phyloP scores from a whole-genome alignment of 2,329 filamentous ascomycete species.

The Aspergillus novofumigatus region DNA sequence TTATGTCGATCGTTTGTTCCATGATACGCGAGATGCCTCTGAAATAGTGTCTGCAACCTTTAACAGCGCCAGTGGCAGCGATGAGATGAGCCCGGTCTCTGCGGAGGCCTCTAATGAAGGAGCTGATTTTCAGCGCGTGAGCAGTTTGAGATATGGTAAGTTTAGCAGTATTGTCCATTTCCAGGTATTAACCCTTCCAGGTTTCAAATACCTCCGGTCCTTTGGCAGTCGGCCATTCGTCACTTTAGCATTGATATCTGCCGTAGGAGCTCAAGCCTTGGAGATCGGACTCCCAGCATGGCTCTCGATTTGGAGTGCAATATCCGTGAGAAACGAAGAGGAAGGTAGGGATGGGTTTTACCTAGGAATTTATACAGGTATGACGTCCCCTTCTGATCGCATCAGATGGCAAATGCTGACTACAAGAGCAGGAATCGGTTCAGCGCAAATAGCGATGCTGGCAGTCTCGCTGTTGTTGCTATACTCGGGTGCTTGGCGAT shows the following conservation, averaged over 20 bases:
- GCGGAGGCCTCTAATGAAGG: neutral
- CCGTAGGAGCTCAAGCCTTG: constrained; percentile 6
- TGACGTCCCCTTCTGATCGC: neutral
- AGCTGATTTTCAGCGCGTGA: neutral
- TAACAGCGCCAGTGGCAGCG: neutral
- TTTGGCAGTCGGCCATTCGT: constrained; percentile 7
- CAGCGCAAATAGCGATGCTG: constrained; percentile 2
- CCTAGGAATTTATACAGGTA: constrained; percentile 2
- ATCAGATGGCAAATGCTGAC: neutral
- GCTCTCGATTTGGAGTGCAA: constrained; percentile 10
- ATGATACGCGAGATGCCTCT: neutral
- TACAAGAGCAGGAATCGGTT: constrained; percentile 4
- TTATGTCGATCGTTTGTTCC: neutral
- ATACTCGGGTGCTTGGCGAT: constrained; percentile 8
- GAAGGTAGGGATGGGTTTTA: neutral
- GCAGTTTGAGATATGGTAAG: constrained; percentile 3
- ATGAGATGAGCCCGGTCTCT: neutral
- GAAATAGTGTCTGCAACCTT: neutral
- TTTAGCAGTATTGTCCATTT: neutral
- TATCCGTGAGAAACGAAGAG: neutral
- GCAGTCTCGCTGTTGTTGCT: constrained; percentile 7
- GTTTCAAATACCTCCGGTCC: constrained; percentile 5
- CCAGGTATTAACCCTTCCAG: neutral
- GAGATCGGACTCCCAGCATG: constrained; percentile 8
- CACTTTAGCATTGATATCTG: neutral